Conservation (phyloP, 108 stramenopile genomes). For the Aurantiochytrium sp. region DNA sequence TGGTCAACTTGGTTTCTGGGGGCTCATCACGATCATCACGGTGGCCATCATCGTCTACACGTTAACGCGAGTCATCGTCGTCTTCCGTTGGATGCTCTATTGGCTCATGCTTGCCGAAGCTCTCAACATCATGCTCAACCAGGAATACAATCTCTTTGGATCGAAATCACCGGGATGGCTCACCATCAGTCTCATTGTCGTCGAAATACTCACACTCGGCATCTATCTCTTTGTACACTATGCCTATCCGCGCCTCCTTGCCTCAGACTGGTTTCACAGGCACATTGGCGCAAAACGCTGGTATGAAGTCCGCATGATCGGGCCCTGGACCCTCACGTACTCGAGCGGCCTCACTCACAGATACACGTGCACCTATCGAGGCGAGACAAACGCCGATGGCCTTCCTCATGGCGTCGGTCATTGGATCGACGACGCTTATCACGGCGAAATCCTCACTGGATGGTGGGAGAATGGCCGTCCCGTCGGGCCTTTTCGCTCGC, state of each 20-base stretch:
- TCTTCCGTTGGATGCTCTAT: conserved; percentile 48
- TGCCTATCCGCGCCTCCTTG: conserved; percentile 35
- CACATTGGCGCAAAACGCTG: conserved; percentile 24
- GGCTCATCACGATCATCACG: conserved; percentile 23
- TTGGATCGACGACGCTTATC: conserved; percentile 42
- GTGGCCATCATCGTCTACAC: conserved; percentile 20
- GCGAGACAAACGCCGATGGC: conserved; percentile 33
- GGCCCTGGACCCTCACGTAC: conserved; percentile 28
- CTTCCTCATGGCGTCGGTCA: conserved; percentile 44
- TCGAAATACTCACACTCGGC: conserved; percentile 26
- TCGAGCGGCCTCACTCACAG: conserved; percentile 18
- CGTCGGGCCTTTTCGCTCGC: conserved; percentile 38
- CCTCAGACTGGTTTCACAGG: conserved; percentile 28
- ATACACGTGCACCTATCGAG: conserved; percentile 36
- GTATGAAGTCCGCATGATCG: conserved; percentile 22
- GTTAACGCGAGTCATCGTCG: conserved; percentile 20
- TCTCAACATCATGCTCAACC: conserved; percentile 6
- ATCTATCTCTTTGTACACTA: conserved; percentile 26
- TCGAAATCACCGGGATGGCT: conserved; percentile 1
- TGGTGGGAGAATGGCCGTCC: conserved; percentile 39
- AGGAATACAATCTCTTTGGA: background rate
- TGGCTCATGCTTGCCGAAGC: conserved; percentile 29
- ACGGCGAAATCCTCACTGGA: conserved; percentile 47
- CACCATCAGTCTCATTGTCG: conserved; percentile 21
- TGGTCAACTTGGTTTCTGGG: conserved; percentile 19